phyloP scores from a whole-genome alignment of 345 rosid genomes.

The Populus euphratica region DNA sequence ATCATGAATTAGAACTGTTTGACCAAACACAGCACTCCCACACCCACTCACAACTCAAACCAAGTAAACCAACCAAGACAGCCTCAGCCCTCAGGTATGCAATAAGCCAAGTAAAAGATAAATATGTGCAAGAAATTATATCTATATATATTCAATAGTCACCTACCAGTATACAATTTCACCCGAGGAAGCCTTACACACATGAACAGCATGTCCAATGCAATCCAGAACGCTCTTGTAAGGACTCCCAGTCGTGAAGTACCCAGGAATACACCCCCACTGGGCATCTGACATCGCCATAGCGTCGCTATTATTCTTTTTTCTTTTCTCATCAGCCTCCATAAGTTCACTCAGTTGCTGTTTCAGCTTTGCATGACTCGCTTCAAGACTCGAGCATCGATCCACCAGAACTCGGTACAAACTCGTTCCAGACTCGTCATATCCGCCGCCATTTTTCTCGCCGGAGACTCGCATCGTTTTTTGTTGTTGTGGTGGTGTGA shows the following conservation, averaged over 20 bases:
- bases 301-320: slow-evolving; percentile 2
- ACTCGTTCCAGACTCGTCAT: slow-evolving; percentile 26
- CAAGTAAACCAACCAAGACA: no score
- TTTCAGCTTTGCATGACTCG: slow-evolving; percentile 47
- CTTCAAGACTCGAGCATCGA: slow-evolving; percentile 63
- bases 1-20: no score
- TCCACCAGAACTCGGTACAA: slow-evolving; percentile 49
- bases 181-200: slow-evolving; percentile 48
- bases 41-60: no score
- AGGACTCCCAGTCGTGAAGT: slow-evolving; percentile 43
- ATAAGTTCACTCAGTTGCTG: slow-evolving; percentile 45
- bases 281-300: slow-evolving; percentile 24
- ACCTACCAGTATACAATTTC: slow-evolving; percentile 63
- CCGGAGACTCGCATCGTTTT: slow-evolving; percentile 23
- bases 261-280: slow-evolving; percentile 39
- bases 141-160: background rate
- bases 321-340: slow-evolving; percentile 21
- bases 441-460: slow-evolving; percentile 33
- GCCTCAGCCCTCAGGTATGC: no score
- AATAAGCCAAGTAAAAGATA: background rate
- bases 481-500: slow-evolving; percentile 7
- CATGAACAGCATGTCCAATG: slow-evolving; percentile 72
- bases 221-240: slow-evolving; percentile 65
- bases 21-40: no score
- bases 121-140: background rate